These are phyloP conservation scores for Neospermospora avenae DNA, from an alignment of 2,329 filamentous ascomycete species.

Conservation along the genomic window DNA sequence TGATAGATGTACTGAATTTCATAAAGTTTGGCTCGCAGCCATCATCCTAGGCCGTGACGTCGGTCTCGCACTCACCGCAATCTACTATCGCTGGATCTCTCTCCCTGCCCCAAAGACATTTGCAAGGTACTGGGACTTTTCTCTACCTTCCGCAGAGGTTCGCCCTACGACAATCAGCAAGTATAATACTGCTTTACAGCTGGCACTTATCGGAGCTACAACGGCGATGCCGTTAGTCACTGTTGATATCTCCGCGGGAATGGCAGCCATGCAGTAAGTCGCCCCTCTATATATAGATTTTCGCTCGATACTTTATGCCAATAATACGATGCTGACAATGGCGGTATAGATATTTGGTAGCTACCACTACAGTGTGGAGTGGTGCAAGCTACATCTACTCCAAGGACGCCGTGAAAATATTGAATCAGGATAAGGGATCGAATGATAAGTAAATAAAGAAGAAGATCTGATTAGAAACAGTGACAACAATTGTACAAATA, in stretches of 20 bases:
- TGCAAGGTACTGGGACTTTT: constrained; percentile 94
- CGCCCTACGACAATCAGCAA: constrained; percentile 82
- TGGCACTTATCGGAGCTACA: constrained; percentile 80
- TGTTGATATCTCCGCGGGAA: constrained; percentile 50
- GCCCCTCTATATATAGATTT: neutral
- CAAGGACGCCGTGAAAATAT: constrained; percentile 87
- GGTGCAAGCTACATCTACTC: constrained; percentile 88
- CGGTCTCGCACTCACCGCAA: constrained; percentile 76
- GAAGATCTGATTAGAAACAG: neutral
- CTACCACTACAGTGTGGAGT: constrained; percentile 87
- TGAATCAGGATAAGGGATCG: constrained; percentile 42
- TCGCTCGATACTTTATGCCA: neutral
- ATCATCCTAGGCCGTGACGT: constrained; percentile 89
- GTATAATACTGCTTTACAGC: constrained; percentile 89
- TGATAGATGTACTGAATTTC: neutral
- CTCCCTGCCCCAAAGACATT: constrained; percentile 93
- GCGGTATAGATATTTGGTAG: constrained; percentile 67
- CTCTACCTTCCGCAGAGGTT: constrained; percentile 81
- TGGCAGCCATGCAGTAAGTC: constrained; percentile 62
- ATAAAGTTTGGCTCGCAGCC: constrained; percentile 75
- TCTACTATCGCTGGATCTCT: constrained; percentile 96
- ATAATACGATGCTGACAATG: constrained; percentile 31
- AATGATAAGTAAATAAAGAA: constrained; percentile 8
- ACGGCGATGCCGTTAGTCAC: constrained; percentile 75
- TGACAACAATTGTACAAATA: constrained; percentile 34